Evolutionary conservation across 192 early-diverging fungal species (phyloP), one percentile per base, ranked within the genome.

Genomic region (Paraglomus brasilianum): DNA sequence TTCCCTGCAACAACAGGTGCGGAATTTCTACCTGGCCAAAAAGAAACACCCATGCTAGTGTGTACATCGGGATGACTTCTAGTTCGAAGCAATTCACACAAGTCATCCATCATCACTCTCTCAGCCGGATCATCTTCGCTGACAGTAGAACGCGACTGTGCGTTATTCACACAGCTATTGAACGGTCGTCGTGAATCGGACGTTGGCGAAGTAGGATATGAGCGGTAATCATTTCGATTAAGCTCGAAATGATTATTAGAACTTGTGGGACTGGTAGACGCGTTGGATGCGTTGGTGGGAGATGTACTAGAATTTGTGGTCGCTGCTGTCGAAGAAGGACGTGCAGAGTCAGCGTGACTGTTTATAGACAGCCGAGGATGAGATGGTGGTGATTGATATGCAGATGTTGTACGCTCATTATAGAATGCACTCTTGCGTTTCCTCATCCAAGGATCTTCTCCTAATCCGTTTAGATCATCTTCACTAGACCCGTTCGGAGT

Each of bases 391-490:
- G 30, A 30, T 3, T 30, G 30, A 30, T 30, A 30, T 30, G 30
- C 30, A 3, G 30, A 3, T 30, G 30, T 1, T 30, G 30, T 2
- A 30, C 30, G 30, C 30, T 30, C 30, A 30, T 30, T 30, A 30
- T 30, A 30, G 30, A 30, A 30, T 30, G 30, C 30, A 30, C 3
- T 30, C 30, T 30, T 30, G 30, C 30, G 30, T 30, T 30, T 30
- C 30, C 67, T 69, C 1, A 58, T 19, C 67, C 67, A 69, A 9
- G 67, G 67, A 47, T 69, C 67, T 5, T 69, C 67, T 9, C 42
- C 52, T 6, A 58, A 36, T 30, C 43, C 55, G 43, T 36, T 22
- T 30, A 24, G 5, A 17, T 69, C 67, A 40, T 69, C 67, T 13
- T 69, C 66, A 43, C 41, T 46, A 41, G 19, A 47, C 44, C 39